Evolutionary conservation across 1,139 yeast genomes (phyloP), one percentile per base, ranked within the genome.

Genomic region (Wickerhamomyces sp.): DNA sequence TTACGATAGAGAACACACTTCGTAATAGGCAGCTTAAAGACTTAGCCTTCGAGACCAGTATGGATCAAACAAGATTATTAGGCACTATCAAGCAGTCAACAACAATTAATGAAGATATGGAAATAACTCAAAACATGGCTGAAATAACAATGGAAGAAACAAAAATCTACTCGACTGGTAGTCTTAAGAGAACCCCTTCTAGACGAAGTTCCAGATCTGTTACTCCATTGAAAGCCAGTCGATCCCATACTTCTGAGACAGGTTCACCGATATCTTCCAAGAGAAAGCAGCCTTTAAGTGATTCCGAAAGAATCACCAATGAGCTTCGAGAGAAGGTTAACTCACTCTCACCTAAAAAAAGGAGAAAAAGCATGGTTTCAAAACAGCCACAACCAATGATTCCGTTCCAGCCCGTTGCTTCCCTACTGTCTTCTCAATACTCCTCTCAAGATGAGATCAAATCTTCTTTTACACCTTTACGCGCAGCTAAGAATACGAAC

Each of bases 231-330:
- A 47, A 45, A 36, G 37, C 52, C 6, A 43, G 32, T 21, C 49
- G 52, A 39, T 51, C 54, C 2, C 56, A 49, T 27, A 54, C 56
- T 5, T 48, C 54, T 5, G 55, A 47, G 34, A 47, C 52, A 2
- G 58, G 58, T 2, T 51, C 56, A 2, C 58, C 58, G 10, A 46
- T 45, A 34, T 51, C 56, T 1, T 46, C 51, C 5, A 56, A 53
- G 32, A 43, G 55, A 17, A 51, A 46, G 28, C 28, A 46, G 28
- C 28, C 22, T 9, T 22, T 31, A 4, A 32, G 37, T n/a, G 42
- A 36, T n/a, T 16, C 49, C 7, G 49, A 48, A 5, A 12, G 14
- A 2, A 31, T 22, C 3, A 42, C 51, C 1, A 35, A 42, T 18
- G 48, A 44, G 15, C 35, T 54, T 3, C 44, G 55, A 20, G 55